Percentiles rank a stretch among this genome's conserved stretches.
Evolutionary conservation across 371 early-diverging fungal genomes (phyloP).

Genomic region (Mortierella sp.): DNA sequence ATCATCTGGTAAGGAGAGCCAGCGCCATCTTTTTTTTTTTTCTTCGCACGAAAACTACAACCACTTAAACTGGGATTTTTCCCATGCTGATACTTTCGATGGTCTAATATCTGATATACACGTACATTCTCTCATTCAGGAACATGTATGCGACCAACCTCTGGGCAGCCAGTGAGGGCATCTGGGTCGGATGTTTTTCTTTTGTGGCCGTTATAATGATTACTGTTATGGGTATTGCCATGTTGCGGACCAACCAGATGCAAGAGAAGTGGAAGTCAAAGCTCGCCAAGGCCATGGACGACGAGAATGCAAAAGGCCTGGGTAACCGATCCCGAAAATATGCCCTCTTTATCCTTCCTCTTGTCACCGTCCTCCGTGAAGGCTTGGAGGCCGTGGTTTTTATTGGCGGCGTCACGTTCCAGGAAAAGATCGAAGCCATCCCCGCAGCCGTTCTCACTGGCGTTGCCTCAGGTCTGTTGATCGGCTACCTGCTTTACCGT

Average conservation of each 20-base stretch:
- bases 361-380: conserved; percentile 84
- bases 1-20: conserved; percentile 29
- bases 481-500: conserved; percentile 79
- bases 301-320: conserved; percentile 32
- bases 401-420: conserved; percentile 80
- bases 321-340: conserved; percentile 56
- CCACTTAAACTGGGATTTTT: neutral
- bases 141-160: conserved; percentile 67
- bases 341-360: conserved; percentile 79
- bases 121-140: conserved; percentile 4
- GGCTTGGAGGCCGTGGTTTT: conserved; percentile 86
- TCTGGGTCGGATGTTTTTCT: conserved; percentile 85
- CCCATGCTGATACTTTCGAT: neutral
- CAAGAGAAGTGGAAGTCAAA: conserved; percentile 77
- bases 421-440: conserved; percentile 70
- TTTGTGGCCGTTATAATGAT: conserved; percentile 80
- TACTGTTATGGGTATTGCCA: conserved; percentile 78
- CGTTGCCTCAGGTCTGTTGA: conserved; percentile 64
- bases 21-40: neutral
- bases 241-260: conserved; percentile 74
- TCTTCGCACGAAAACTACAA: neutral
- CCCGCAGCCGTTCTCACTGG: conserved; percentile 83
- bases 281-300: conserved; percentile 64
- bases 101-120: neutral
- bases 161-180: conserved; percentile 75